These are phyloP conservation scores for Polyporus arcularius DNA, from an alignment of 768 basidiomycete species.

Conservation along the genomic window DNA sequence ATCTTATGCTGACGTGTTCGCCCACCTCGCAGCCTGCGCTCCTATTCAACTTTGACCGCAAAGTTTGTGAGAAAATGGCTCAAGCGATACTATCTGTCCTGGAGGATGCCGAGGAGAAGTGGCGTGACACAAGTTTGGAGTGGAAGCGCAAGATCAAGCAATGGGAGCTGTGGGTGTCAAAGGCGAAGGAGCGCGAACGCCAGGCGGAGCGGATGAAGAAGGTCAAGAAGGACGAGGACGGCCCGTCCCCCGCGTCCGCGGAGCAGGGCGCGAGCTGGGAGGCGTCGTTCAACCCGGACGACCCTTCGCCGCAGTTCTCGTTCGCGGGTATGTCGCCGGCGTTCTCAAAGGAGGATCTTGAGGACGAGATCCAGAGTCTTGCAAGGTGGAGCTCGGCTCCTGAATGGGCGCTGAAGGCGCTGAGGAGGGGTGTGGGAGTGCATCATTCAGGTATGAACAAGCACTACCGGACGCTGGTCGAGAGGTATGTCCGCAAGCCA, in stretches of 20 bases:
- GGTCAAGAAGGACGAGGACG: conserved; percentile 38
- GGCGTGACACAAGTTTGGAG: conserved; percentile 46
- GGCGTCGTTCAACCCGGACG: conserved; percentile 55
- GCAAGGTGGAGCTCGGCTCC: conserved; percentile 34
- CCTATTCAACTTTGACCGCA: conserved; percentile 66
- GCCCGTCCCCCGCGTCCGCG: conserved; percentile 21
- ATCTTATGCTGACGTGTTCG: neutral
- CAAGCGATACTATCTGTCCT: conserved; percentile 38
- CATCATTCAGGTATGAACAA: conserved; percentile 75
- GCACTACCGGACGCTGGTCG: conserved; percentile 55
- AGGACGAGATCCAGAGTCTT: conserved; percentile 47
- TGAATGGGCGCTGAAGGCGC: conserved; percentile 47
- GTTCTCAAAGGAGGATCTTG: conserved; percentile 49
- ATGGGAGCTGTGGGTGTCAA: conserved; percentile 52
- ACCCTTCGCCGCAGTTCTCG: conserved; percentile 60
- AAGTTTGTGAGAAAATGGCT: conserved; percentile 58
- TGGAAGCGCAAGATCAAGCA: conserved; percentile 53
- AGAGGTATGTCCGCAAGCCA: conserved; percentile 42
- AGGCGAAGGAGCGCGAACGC: conserved; percentile 50
- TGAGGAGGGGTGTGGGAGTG: conserved; percentile 64
- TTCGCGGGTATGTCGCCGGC: conserved; percentile 48
- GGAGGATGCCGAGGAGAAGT: conserved; percentile 45
- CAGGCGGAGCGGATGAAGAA: conserved; percentile 42
- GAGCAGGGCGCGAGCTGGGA: conserved; percentile 44
- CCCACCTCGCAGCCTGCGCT: conserved; percentile 54